phyloP scores from a whole-genome alignment of 192 early-diverging fungal species.

The Diversispora epigaea region DNA sequence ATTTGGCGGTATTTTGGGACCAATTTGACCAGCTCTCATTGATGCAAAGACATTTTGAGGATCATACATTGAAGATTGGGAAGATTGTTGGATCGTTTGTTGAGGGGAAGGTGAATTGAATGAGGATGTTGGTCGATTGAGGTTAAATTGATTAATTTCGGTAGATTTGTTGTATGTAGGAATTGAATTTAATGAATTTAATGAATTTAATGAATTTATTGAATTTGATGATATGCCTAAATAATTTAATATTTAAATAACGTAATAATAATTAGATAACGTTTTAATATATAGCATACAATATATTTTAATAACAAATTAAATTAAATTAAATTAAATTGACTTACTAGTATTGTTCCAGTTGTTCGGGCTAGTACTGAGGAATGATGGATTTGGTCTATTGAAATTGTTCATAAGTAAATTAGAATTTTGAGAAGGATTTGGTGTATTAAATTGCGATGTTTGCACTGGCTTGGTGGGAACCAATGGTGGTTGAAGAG shows the following conservation, averaged over 20 bases:
- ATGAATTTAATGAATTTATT: no score
- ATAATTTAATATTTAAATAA: no score
- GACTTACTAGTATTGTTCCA: no score
- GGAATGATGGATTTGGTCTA: neutral
- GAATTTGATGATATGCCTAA: no score
- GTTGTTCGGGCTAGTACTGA: no score
- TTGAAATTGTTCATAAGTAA: constrained; percentile 18
- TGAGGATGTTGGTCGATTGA: constrained; percentile 10
- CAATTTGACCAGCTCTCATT: constrained; percentile 27
- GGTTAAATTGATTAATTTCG: neutral
- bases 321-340: no score
- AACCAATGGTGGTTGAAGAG: neutral
- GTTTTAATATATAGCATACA: no score
- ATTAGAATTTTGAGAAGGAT: neutral
- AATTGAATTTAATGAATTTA: no score
- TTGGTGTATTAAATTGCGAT: neutral
- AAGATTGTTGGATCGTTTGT: constrained; percentile 26
- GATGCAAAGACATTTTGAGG: constrained; percentile 35
- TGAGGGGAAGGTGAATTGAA: neutral
- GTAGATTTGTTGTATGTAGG: no score
- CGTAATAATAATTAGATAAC: no score
- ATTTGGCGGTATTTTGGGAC: constrained; percentile 15
- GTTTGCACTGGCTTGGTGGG: neutral
- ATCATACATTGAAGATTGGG: constrained; percentile 27
- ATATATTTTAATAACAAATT: no score